Evolutionary conservation across 75 land plant species (phyloP).

Genomic region (Adiantum capillusveneris): DNA sequence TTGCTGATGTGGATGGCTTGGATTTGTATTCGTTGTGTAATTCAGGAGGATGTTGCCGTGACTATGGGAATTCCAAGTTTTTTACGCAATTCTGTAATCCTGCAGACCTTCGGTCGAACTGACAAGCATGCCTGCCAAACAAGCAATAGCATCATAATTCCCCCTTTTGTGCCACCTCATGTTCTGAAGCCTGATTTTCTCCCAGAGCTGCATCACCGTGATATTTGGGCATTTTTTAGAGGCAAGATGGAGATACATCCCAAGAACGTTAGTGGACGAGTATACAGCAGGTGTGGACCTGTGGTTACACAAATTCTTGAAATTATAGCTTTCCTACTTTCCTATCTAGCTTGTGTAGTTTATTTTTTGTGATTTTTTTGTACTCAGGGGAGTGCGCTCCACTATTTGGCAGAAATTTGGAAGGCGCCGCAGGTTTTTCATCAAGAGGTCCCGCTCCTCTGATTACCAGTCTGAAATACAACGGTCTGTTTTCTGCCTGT

Average conservation of each 20-base stretch:
- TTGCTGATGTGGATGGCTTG: not conserved
- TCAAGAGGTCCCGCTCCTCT: conserved; percentile 44
- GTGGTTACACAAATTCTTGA: no score
- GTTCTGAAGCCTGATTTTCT: not conserved
- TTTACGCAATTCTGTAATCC: conserved; percentile 61
- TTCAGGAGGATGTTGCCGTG: conserved; percentile 63
- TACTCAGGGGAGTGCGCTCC: conserved; percentile 65
- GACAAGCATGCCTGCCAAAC: conserved; percentile 73
- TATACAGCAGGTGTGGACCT: conserved; percentile 86
- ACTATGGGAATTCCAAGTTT: conserved; percentile 65
- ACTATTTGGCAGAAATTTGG: conserved; percentile 45
- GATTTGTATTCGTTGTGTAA: conserved; percentile 6
- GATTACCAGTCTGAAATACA: conserved; percentile 68
- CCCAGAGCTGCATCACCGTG: conserved; percentile 39
- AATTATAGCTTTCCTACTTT: no score
- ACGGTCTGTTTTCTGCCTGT: conserved; percentile 82
- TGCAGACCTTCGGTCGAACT: conserved; percentile 76
- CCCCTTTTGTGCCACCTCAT: conserved; percentile 68
- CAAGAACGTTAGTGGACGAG: conserved; percentile 75
- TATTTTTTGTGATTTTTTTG: no score
- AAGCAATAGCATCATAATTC: conserved; percentile 50
- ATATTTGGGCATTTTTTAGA: conserved; percentile 70
- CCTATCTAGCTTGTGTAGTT: no score
- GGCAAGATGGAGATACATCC: conserved; percentile 96
- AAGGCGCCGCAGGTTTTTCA: conserved; percentile 46